A percentile compares a stretch with the other conserved stretches of the same genome.
phyloP scores from a whole-genome alignment of 805 yeast genomes.

The Ogataea dorogensis region DNA sequence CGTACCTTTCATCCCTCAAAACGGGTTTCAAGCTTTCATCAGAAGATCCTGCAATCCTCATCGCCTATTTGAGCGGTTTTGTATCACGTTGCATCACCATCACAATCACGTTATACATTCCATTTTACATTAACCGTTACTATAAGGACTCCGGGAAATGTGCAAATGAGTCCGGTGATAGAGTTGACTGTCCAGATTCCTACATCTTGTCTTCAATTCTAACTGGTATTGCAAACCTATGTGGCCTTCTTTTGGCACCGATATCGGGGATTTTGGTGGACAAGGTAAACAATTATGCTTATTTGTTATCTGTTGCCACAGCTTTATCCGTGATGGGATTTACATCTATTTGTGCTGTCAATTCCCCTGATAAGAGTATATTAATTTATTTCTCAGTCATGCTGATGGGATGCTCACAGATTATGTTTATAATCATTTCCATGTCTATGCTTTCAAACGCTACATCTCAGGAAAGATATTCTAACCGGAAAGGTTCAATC shows the following conservation, averaged over 20 bases:
- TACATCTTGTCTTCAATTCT: conserved; percentile 64
- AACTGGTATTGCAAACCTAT: conserved; percentile 63
- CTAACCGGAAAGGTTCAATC: conserved; percentile 56
- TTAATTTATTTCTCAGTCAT: conserved; percentile 40
- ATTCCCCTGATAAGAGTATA: conserved; percentile 36
- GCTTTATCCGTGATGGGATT: conserved; percentile 45
- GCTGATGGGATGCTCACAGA: conserved; percentile 59
- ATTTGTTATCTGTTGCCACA: conserved; percentile 38
- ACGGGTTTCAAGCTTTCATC: conserved; percentile 49
- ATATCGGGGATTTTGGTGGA: conserved; percentile 61
- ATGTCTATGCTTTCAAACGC: conserved; percentile 49
- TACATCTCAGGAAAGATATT: conserved; percentile 42
- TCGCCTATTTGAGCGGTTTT: conserved; percentile 61
- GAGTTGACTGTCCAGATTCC: conserved; percentile 56
- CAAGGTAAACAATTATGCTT: conserved; percentile 31
- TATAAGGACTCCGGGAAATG: conserved; percentile 53
- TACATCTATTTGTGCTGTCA: conserved; percentile 34
- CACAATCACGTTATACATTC: conserved; percentile 57
- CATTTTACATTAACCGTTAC: conserved; percentile 58
- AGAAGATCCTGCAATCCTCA: conserved; percentile 44
- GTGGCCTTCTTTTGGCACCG: conserved; percentile 61
- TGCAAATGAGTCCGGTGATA: conserved; percentile 32
- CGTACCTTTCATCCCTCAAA: conserved; percentile 42
- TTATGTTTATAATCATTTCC: conserved; percentile 59
- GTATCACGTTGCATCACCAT: conserved; percentile 65